Base-by-base conservation (phyloP, 108 stramenopile species). In the Cyclotella atomus region DNA sequence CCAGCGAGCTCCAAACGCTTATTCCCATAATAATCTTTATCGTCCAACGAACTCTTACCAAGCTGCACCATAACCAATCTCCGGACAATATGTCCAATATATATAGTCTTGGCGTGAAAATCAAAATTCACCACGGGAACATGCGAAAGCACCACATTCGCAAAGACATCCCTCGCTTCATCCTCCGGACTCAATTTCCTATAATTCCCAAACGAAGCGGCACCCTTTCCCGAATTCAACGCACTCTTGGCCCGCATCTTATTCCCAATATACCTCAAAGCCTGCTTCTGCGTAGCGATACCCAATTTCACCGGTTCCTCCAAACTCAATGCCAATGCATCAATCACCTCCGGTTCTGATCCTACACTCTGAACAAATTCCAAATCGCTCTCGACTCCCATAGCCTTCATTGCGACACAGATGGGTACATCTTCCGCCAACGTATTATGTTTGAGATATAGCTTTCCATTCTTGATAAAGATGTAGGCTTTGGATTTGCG, bases 11-110 rank as follows among this genome's bases (percentile, higher is more conserved):
- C 99, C 59, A 99, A 79, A 15, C 99, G 83, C 76, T 98, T 99
- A 79, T 99, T 99, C 16, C 97, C 98, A 69, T 99, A 99, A 77
- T 99, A 98, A 85, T 99, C 98, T 72, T 97, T 96, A 69, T 97
- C 99, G 75, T 99, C 99, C 57, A 98, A 76, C 14, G 87, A 68
- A 68, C 83, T 73, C 59, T 93, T 94, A 33, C 97, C 97, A 62
- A 94, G 64, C 60, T 91, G 84, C 24, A 95, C 95, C 72, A 95
- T 83, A 21, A 99, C 79, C 24, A 99, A 92, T 9, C 97, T 84
- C 8, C 97, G 69, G 2, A 97, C 87, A 61, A 99, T 95, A 75
- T 99, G 96, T 15, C 97, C 96, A 29, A 98, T 77, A 83, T 97
- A 99, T 57, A 97, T 89, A 15, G 84, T 81, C 77, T 99, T 98